These are phyloP conservation scores for Setaria viridis DNA, from an alignment of 202 grass and related monocot species.

Conservation along the genomic window DNA sequence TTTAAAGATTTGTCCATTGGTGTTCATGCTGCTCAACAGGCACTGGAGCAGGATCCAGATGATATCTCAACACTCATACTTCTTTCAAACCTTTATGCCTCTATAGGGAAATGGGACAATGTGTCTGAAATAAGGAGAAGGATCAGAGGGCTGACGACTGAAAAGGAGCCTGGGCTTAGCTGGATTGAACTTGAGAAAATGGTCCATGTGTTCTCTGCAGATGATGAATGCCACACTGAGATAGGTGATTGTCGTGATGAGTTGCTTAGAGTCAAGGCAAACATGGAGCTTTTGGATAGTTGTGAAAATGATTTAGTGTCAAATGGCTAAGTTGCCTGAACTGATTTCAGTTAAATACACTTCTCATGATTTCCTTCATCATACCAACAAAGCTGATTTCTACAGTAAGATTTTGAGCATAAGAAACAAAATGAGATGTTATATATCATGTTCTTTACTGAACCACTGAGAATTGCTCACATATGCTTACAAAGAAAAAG, in stretches of 20 bases:
- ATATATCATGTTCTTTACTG: background rate
- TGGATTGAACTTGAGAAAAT: constrained; percentile 72
- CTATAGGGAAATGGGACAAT: constrained; percentile 65
- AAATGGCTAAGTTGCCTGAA: constrained; percentile 17
- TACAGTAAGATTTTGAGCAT: background rate
- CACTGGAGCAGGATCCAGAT: constrained; percentile 61
- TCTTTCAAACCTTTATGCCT: constrained; percentile 91
- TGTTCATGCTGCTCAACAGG: constrained; percentile 57
- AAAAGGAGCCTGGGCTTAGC: constrained; percentile 80
- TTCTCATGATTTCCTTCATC: background rate
- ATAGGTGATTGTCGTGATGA: constrained; percentile 50
- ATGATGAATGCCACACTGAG: constrained; percentile 57
- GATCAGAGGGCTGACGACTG: constrained; percentile 68
- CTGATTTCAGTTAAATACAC: constrained; percentile 22
- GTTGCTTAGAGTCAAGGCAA: constrained; percentile 57
- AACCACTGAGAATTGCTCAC: background rate
- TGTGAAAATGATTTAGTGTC: constrained; percentile 47
- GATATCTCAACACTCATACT: constrained; percentile 79
- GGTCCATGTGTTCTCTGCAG: constrained; percentile 62
- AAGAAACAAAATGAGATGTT: background rate
- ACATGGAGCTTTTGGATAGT: constrained; percentile 54
- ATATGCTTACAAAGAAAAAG: background rate
- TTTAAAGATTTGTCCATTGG: constrained; percentile 68
- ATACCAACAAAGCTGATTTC: constrained; percentile 5
- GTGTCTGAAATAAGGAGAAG: constrained; percentile 74